phyloP scores from a whole-genome alignment of 805 yeast genomes.

The Candida taoyuanica region DNA sequence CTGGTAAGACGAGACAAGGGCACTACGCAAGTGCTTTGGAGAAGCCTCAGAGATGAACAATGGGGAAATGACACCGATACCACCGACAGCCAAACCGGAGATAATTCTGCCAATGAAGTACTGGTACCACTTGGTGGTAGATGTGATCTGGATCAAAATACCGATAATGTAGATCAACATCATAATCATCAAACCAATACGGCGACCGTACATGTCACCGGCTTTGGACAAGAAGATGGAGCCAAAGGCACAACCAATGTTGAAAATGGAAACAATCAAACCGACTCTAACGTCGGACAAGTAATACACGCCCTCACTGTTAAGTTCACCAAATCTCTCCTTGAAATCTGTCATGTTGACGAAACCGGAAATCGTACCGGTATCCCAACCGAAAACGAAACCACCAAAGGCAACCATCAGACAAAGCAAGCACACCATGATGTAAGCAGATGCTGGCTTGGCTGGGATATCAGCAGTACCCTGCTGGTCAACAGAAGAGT shows the following conservation, averaged over 20 bases:
- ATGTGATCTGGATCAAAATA: constrained; percentile 59
- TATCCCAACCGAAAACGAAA: constrained; percentile 75
- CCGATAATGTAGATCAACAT: constrained; percentile 66
- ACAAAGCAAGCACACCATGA: constrained; percentile 30
- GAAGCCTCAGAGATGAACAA: constrained; percentile 66
- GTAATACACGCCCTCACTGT: constrained; percentile 38
- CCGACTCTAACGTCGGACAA: constrained; percentile 53
- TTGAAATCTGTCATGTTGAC: constrained; percentile 52
- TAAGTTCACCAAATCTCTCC: constrained; percentile 49
- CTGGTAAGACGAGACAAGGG: constrained; percentile 66
- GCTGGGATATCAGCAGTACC: constrained; percentile 23
- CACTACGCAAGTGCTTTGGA: constrained; percentile 68
- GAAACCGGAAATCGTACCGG: constrained; percentile 76
- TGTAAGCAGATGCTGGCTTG: constrained; percentile 30
- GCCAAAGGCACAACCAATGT: constrained; percentile 75
- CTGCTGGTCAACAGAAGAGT: constrained; percentile 10
- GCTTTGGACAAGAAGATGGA: constrained; percentile 54
- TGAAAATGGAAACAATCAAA: constrained; percentile 55
- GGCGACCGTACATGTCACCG: constrained; percentile 65
- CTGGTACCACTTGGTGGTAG: constrained; percentile 57
- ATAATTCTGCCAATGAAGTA: constrained; percentile 63
- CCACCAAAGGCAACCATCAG: constrained; percentile 69
- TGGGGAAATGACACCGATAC: constrained; percentile 71
- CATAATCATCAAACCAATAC: constrained; percentile 54
- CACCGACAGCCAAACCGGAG: constrained; percentile 77